Conservation (phyloP, 305 asterid species). For the Rubia occidens region DNA sequence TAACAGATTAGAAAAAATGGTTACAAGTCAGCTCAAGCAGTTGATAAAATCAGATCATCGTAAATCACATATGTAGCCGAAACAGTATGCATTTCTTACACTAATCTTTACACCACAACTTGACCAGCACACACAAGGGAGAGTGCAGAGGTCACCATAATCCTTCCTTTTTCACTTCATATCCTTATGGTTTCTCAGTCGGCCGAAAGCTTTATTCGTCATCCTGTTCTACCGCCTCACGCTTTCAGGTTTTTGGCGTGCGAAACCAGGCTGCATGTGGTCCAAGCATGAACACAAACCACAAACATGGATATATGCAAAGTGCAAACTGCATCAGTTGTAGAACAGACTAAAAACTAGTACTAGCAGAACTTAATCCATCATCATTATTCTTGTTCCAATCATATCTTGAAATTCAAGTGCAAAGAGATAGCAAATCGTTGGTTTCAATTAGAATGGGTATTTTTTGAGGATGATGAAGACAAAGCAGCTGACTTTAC, state of each 20-base stretch:
- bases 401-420: background rate
- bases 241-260: conserved; percentile 38
- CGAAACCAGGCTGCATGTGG: conserved; percentile 49
- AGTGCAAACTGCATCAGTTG: conserved; percentile 37
- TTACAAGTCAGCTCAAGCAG: conserved; percentile 2
- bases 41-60: background rate
- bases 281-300: conserved; percentile 28
- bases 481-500: conserved; percentile 19
- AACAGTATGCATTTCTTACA: background rate
- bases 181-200: background rate
- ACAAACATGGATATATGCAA: conserved; percentile 30
- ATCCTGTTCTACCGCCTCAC: conserved; percentile 20
- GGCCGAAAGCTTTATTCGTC: background rate
- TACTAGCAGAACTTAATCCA: conserved; percentile 6
- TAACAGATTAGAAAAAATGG: conserved; percentile 1
- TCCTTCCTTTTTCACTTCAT: background rate
- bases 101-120: conserved; percentile 11
- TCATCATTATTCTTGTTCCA: background rate
- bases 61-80: background rate
- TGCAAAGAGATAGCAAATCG: background rate
- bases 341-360: conserved; percentile 17
- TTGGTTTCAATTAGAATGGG: background rate
- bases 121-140: background rate
- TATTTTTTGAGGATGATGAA: background rate
- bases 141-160: background rate